Percentiles rank a stretch among this genome's conserved stretches.
Evolutionary conservation across 768 basidiomycete genomes (phyloP).

Genomic region (Saitozyma sp.): DNA sequence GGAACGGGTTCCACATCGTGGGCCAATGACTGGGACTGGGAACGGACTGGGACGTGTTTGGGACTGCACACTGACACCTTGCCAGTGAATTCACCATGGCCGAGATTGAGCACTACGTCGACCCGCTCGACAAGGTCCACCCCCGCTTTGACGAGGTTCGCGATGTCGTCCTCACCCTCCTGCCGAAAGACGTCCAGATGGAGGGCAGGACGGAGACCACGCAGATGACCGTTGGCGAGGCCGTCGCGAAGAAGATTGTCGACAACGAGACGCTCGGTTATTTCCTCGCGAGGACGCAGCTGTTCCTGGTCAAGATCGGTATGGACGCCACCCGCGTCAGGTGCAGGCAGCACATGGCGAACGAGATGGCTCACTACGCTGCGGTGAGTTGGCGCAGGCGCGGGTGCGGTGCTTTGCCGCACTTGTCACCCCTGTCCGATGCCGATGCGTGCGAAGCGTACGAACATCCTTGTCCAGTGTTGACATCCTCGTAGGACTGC

Average conservation of each 20-base stretch:
- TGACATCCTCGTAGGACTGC: slow-evolving; percentile 62
- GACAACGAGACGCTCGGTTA: slow-evolving; percentile 98
- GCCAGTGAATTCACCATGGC: slow-evolving; percentile 92
- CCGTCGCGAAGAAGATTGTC: slow-evolving; percentile 77
- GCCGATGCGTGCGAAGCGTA: background rate
- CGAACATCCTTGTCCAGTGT: background rate
- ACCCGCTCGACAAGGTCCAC: slow-evolving; percentile 88
- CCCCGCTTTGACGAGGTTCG: slow-evolving; percentile 77
- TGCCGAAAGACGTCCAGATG: slow-evolving; percentile 80
- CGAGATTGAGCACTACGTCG: slow-evolving; percentile 98
- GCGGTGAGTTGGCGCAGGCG: slow-evolving; percentile 53
- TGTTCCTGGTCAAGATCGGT: slow-evolving; percentile 86
- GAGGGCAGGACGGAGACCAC: slow-evolving; percentile 67
- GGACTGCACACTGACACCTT: background rate
- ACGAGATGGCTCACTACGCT: slow-evolving; percentile 99
- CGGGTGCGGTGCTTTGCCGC: background rate
- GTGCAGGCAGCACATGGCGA: slow-evolving; percentile 97
- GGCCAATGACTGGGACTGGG: too few species aligned
- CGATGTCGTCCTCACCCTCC: slow-evolving; percentile 70
- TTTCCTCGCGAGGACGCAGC: slow-evolving; percentile 88
- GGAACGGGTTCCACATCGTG: too few species aligned
- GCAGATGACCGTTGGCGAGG: slow-evolving; percentile 78
- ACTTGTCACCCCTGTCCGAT: background rate
- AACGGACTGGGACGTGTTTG: too few species aligned
- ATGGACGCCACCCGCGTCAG: slow-evolving; percentile 78